Evolutionary conservation across 192 early-diverging fungal genomes (phyloP), one percentile per base, ranked within the genome.

Genomic region (Dimargaris verticillata): DNA sequence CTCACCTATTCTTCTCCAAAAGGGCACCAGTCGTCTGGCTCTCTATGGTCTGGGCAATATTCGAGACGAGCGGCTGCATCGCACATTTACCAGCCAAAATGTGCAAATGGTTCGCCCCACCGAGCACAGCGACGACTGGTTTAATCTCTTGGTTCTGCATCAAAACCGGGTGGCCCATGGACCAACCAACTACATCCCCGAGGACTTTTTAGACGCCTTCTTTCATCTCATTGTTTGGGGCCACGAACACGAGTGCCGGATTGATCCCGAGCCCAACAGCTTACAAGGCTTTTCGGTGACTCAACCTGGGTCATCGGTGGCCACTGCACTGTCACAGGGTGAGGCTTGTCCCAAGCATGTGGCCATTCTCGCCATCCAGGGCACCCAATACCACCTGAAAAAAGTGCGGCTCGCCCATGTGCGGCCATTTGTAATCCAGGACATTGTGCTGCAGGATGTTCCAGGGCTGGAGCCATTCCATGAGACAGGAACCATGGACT

Each of bases 211-310:
- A 28, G 83, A 85, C 49, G 68, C 74, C 17, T 91, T 91, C 66
- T 66, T 97, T 33, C 73, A 97, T 54, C 63, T 97, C 18, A 74
- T 95, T 13, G 55, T 97, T 3, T 97, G 94, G 94, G 94, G 94
- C 6, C 94, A 97, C 65, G 94, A 97, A 73, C 94, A 97, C 71
- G 91, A 97, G 64, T 97, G 91, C 66, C 69, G 74, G 46, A 83
- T 95, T 15, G 83, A 89, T 44, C 87, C 88, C 1, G 78, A 78
- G 50, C 70, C 76, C 62, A 86, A 82, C 66, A 72, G 76, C 15
- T 70, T 79, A 22, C 68, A 74, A 53, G 72, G 73, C 9, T 92
- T 92, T 61, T 78, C 83, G 46, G 81, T 97, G 14, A 85, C 84
- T 9, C 94, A 97, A 60, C 94, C 94, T 0, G 94, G 94, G 0